Evolutionary conservation across 805 yeast genomes (phyloP).

Genomic region (Barnettozyma populi): DNA sequence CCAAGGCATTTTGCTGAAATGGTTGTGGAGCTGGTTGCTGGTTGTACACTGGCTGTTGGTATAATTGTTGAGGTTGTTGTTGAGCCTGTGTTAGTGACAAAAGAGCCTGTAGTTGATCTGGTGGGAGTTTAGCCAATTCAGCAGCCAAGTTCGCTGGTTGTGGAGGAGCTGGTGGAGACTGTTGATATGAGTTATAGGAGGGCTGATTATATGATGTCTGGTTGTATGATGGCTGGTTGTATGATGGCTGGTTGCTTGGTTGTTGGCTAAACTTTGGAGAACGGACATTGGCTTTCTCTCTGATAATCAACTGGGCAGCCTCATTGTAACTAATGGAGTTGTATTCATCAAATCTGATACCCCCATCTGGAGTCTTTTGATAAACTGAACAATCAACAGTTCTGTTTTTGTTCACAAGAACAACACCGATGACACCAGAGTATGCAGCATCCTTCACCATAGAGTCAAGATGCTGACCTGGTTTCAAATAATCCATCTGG

Average conservation of each 20-base stretch:
- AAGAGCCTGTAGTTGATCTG: slow-evolving; percentile 12
- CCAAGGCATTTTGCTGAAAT: slow-evolving; percentile 4
- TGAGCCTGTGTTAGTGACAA: slow-evolving; percentile 9
- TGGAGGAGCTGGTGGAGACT: slow-evolving; percentile 8
- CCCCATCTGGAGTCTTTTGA: slow-evolving; percentile 62
- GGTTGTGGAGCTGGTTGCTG: slow-evolving; percentile 8
- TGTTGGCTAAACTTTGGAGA: neutral
- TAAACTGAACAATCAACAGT: slow-evolving; percentile 68
- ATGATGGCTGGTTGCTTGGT: neutral
- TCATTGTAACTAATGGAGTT: slow-evolving; percentile 59
- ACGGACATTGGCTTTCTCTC: slow-evolving; percentile 2
- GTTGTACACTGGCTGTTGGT: slow-evolving; percentile 7
- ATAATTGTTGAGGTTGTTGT: slow-evolving; percentile 4
- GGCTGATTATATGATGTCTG: neutral
- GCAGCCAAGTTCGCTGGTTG: slow-evolving; percentile 4
- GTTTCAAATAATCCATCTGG: slow-evolving; percentile 38
- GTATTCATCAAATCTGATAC: slow-evolving; percentile 80
- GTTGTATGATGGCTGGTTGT: neutral
- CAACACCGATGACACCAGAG: slow-evolving; percentile 68
- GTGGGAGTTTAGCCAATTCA: slow-evolving; percentile 9
- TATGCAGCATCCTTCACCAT: slow-evolving; percentile 72
- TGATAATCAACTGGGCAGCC: slow-evolving; percentile 37
- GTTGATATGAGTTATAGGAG: slow-evolving; percentile 1
- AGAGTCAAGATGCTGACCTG: slow-evolving; percentile 38
- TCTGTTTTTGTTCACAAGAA: slow-evolving; percentile 51